These are phyloP conservation scores for Alternaria sp. DNA, from an alignment of 2,329 filamentous ascomycete genomes.

Conservation along the genomic window DNA sequence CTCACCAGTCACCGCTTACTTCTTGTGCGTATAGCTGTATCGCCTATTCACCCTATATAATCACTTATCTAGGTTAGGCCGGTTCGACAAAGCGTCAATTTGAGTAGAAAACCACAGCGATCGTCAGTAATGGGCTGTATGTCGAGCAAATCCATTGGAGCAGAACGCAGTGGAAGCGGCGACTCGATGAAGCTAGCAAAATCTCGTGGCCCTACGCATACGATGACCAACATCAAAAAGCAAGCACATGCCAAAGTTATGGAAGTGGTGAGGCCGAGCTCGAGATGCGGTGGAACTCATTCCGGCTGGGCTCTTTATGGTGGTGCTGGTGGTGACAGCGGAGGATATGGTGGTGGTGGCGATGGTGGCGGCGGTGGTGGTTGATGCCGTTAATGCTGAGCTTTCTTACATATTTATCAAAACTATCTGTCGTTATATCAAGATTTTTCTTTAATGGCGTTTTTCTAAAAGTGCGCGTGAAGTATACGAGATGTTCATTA, in stretches of 20 bases:
- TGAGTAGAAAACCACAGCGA: not conserved
- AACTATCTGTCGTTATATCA: not conserved
- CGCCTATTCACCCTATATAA: not conserved
- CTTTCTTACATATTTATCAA: too few relatives aligned
- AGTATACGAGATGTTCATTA: not conserved
- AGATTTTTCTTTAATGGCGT: not conserved
- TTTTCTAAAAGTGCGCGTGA: not conserved
- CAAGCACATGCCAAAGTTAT: not conserved
- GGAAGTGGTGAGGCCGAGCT: not conserved
- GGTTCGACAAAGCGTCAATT: not conserved
- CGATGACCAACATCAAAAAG: not conserved
- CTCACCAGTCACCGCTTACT: not conserved
- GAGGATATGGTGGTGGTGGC: slow-evolving; percentile 7
- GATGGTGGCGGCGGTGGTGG: slow-evolving; percentile 15
- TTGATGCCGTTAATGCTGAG: not conserved
- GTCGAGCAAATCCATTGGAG: slow-evolving; percentile 14
- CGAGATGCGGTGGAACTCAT: not conserved
- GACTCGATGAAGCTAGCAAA: not conserved
- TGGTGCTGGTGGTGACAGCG: slow-evolving; percentile 8
- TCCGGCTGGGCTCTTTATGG: slow-evolving; percentile 12
- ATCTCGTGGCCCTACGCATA: not conserved
- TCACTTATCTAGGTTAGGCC: not conserved
- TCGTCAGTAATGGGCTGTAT: slow-evolving; percentile 16
- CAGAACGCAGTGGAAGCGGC: not conserved
- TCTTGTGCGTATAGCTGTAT: not conserved